Evolutionary conservation across 1,284 basidiomycete species (phyloP), one percentile per base, ranked within the genome.

Genomic region (Volvariella volvacea): DNA sequence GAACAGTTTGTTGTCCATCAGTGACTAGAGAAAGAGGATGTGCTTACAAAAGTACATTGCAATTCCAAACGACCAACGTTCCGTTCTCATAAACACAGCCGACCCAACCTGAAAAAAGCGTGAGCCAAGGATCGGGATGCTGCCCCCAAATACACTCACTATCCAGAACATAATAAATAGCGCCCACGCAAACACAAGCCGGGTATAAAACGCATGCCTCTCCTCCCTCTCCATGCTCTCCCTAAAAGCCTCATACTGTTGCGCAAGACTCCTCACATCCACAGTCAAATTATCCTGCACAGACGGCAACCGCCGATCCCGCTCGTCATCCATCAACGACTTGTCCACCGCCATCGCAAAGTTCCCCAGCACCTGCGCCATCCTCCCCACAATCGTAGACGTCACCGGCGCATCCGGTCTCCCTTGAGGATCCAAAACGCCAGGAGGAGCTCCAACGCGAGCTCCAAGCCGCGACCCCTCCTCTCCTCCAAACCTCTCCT

Each of bases 101-200:
- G 55, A 55, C 3, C 59, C 59, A 28, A 56, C 41, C 56, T 58
- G 34, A n/a, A n/a, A 8, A 17, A 19, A n/a, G 25, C 25, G 6
- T 28, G 25, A 12, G 6, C 22, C 19, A 17, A 8, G 16, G 36
- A n/a, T 3, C 19, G 31, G 25, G n/a, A n/a, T 4, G n/a, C n/a
- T 8, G 0, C 19, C 37, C 16, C 39, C 33, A 28, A 22, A 36
- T 2, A 15, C 9, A 50, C 53, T 3, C 40, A 54, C 58, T 28
- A 51, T 49, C 59, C 59, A 61, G 46, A 61, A 61, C 9, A 52
- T 46, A 3, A 61, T 41, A 44, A 61, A 61, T 21, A 60, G 42
- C n/a, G 42, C 45, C 53, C 55, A 58, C 1, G 53, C 58, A 4
- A 59, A 55, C 2, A 44, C 42, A 33, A 61, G 46, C 22, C 55